Evolutionary conservation across 2,329 filamentous ascomycete species (phyloP).

Genomic region (Talaromyces sp.): DNA sequence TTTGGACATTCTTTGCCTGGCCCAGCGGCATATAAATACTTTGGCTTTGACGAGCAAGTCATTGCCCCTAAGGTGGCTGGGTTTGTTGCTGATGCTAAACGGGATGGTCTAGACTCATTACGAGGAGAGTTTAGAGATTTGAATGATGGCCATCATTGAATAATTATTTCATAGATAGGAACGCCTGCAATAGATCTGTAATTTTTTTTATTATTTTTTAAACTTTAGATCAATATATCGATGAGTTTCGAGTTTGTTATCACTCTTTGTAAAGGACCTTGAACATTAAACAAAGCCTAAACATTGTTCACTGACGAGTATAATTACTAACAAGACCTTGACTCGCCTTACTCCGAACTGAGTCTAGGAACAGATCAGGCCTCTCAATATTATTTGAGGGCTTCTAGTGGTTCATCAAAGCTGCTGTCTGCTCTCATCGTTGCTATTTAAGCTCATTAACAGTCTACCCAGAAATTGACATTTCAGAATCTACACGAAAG

Average conservation of each 20-base stretch:
- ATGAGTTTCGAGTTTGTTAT: not conserved
- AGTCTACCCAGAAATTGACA: not conserved
- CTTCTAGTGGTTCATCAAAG: slow-evolving; percentile 8
- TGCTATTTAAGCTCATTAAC: slow-evolving; percentile 11
- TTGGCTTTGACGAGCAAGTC: slow-evolving; percentile 22
- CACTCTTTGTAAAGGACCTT: not conserved
- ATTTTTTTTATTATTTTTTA: slow-evolving; percentile 19
- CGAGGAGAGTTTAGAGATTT: slow-evolving; percentile 13
- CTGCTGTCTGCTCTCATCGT: slow-evolving; percentile 2
- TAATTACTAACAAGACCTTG: not conserved
- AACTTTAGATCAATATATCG: not conserved
- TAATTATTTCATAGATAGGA: not conserved
- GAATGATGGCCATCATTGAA: slow-evolving; percentile 10
- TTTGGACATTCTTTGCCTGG: slow-evolving; percentile 38
- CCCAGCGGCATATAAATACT: slow-evolving; percentile 25
- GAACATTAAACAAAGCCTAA: not conserved
- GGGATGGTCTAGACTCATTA: not conserved
- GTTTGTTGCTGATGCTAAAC: not conserved
- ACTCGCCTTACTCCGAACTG: not conserved
- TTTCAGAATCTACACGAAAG: not conserved
- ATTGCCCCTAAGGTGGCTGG: slow-evolving; percentile 3
- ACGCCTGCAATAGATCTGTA: not conserved
- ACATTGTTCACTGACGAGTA: not conserved
- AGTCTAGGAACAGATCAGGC: not conserved
- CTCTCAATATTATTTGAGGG: not conserved